phyloP scores from a whole-genome alignment of 129 eudicot species.

The Escallonia herrerae region DNA sequence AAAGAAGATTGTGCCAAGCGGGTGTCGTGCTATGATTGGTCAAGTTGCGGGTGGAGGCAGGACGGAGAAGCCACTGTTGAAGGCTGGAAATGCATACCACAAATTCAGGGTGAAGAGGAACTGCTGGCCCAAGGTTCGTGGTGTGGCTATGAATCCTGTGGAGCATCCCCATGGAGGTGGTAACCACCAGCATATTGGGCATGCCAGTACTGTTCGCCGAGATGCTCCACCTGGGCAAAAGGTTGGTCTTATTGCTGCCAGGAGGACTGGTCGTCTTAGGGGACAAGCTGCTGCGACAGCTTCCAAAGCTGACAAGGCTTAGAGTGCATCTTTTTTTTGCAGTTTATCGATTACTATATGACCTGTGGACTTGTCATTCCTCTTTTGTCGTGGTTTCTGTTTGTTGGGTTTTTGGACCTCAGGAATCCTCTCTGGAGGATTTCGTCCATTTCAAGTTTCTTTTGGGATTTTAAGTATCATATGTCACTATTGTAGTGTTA shows the following conservation, averaged over 20 bases:
- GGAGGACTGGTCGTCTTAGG: conserved; percentile 91
- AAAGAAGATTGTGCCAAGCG: conserved; percentile 54
- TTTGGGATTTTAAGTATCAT: too few relatives aligned
- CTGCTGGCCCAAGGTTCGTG: conserved; percentile 69
- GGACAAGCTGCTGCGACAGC: conserved; percentile 90
- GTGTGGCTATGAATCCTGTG: conserved; percentile 64
- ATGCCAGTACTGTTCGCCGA: conserved; percentile 51
- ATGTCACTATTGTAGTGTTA: too few relatives aligned
- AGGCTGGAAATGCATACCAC: conserved; percentile 59
- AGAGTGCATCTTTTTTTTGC: background rate
- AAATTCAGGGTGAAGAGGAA: conserved; percentile 53
- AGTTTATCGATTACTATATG: too few relatives aligned
- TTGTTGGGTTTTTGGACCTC: too few relatives aligned
- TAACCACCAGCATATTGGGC: conserved; percentile 66
- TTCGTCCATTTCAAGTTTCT: too few relatives aligned
- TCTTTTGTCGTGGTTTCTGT: too few relatives aligned
- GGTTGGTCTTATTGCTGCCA: conserved; percentile 92
- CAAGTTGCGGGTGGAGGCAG: conserved; percentile 63
- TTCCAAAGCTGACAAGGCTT: conserved; percentile 65
- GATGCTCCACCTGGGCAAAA: conserved; percentile 86
- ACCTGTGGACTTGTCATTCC: too few relatives aligned
- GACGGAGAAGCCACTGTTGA: conserved; percentile 50
- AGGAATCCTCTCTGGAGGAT: too few relatives aligned
- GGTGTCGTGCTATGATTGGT: conserved; percentile 62
- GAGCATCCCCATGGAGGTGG: conserved; percentile 68